phyloP scores from a whole-genome alignment of 306 rosid genomes.

The Inga leiocalycina region DNA sequence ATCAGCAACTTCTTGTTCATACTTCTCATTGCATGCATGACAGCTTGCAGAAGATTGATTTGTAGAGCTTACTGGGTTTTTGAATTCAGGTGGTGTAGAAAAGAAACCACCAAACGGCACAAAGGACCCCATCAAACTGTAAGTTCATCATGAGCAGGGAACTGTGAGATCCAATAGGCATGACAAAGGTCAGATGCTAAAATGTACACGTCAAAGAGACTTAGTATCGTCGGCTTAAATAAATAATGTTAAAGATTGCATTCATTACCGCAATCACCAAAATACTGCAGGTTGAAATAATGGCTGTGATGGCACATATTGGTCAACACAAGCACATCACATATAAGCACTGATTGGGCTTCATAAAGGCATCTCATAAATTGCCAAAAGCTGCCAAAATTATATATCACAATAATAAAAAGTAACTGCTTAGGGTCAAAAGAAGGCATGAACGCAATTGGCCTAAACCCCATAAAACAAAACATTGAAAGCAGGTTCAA shows the following conservation, averaged over 20 bases:
- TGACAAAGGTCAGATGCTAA: constrained; percentile 47
- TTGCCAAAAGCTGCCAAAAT: constrained; percentile 25
- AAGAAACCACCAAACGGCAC: constrained; percentile 96
- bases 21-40: constrained; percentile 72
- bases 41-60: constrained; percentile 54
- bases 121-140: constrained; percentile 97
- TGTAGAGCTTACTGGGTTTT: constrained; percentile 44
- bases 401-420: constrained; percentile 21
- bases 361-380: not conserved
- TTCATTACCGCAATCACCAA: not conserved
- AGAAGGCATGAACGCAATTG: constrained; percentile 7
- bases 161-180: constrained; percentile 61
- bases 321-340: constrained; percentile 14
- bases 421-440: constrained; percentile 23
- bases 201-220: constrained; percentile 34
- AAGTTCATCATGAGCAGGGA: constrained; percentile 55
- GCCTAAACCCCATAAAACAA: not conserved
- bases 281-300: not conserved
- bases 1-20: constrained; percentile 78
- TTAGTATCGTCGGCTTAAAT: constrained; percentile 3
- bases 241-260: constrained; percentile 3
- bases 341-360: not conserved
- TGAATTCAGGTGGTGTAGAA: constrained; percentile 61
- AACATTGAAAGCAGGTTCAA: not conserved
- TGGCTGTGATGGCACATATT: constrained; percentile 2